These are phyloP conservation scores for Detonula confervacea DNA, from an alignment of 352 stramenopile species.

Conservation along the genomic window DNA sequence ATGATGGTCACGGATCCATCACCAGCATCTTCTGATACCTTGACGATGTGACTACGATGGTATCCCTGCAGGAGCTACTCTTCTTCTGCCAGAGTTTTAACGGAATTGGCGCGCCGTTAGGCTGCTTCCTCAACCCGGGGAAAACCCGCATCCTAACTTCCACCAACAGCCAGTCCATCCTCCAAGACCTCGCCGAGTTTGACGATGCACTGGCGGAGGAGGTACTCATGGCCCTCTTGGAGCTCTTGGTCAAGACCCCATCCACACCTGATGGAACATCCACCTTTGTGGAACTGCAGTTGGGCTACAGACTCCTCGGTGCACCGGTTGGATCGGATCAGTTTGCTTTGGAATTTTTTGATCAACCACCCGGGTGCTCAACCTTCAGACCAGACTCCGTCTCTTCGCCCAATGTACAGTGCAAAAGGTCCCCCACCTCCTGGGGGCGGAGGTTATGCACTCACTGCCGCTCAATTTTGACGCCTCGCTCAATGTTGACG, in stretches of 20 bases:
- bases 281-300: no score
- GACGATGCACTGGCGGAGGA: neutral
- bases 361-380: neutral
- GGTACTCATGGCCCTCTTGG: neutral
- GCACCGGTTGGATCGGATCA: no score
- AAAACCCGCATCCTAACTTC: neutral
- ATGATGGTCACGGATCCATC: neutral
- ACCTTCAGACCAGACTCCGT: neutral
- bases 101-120: neutral
- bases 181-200: neutral
- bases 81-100: neutral
- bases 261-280: neutral
- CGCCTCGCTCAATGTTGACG: neutral
- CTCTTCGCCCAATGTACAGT: neutral
- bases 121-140: neutral
- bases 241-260: neutral
- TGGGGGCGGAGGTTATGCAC: constrained; percentile 17
- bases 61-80: neutral
- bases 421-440: neutral
- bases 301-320: no score
- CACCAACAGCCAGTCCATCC: neutral
- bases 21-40: neutral
- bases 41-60: neutral
- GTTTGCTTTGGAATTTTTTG: no score
- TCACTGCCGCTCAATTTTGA: neutral